A percentile compares a stretch with the other conserved stretches of the same genome.
phyloP scores from a whole-genome alignment of 371 early-diverging fungal species.

The Apophysomyces trapeziformis region DNA sequence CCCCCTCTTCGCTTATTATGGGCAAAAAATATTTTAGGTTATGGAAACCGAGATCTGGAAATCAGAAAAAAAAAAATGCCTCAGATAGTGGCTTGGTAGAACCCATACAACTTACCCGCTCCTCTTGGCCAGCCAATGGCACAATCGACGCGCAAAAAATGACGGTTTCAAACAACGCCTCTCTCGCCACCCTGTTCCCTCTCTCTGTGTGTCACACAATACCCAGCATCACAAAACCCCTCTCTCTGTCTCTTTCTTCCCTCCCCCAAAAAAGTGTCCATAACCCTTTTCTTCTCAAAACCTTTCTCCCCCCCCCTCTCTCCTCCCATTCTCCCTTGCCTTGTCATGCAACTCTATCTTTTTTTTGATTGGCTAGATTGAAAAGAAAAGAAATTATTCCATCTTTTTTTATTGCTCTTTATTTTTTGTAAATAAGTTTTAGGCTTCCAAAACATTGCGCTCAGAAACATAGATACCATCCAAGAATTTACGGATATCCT shows the following conservation, averaged over 20 bases:
- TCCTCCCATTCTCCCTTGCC: no score
- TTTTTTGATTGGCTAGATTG: no score
- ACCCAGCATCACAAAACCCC: no score
- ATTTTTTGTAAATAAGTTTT: background rate
- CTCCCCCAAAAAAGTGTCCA: no score
- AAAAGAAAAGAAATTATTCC: background rate
- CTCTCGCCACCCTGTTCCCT: background rate
- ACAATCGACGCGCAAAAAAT: constrained; percentile 2
- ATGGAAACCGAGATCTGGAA: constrained; percentile 5
- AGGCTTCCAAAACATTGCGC: constrained; percentile 51
- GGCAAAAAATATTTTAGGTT: constrained; percentile 8
- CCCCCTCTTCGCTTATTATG: background rate
- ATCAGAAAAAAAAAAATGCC: background rate
- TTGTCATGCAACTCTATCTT: no score
- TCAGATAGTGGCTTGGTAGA: constrained; percentile 8
- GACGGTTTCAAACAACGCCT: background rate
- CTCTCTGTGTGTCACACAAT: background rate
- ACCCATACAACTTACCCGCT: background rate
- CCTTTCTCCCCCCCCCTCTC: no score
- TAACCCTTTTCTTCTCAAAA: no score
- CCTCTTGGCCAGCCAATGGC: constrained; percentile 1
- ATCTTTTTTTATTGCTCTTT: background rate
- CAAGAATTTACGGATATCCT: constrained; percentile 99
- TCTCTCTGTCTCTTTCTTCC: no score
- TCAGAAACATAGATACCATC: constrained; percentile 99